Base-by-base conservation (phyloP, 805 yeast species). In the Teunomyces panamensis region DNA sequence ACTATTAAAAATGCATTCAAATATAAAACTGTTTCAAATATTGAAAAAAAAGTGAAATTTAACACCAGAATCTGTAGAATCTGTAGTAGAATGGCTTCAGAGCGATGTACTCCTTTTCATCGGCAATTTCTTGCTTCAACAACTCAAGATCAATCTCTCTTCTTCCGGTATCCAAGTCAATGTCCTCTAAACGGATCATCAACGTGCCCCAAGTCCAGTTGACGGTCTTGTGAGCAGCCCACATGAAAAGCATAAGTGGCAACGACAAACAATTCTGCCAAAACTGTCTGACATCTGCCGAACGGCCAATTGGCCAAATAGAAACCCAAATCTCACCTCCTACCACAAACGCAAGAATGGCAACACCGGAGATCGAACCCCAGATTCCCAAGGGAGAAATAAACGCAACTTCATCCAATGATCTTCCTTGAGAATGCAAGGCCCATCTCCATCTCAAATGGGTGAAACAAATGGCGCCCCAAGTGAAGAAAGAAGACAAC, bases 221-320 rank as follows among this genome's bases (percentile, higher is more conserved):
- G 45, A 52, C 54, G 43, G 69, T 62, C 55, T 74, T 77, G 64
- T 78, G 78, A 13, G 64, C 65, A 29, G 71, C 41, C 63, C 73
- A 77, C 48, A 80, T 66, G 1, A 72, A 55, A 30, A 81, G 49
- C 64, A 77, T 69, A 30, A 62, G 51, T n/a, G 65, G 65, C 55
- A 62, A 56, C 10, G 64, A 59, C 50, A 79, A 60, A 64, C 81
- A 80, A 49, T 74, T 64, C 57, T 79, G 69, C 70, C 81, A 79
- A 64, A 81, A 81, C 4, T 61, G 62, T 29, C 55, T 57, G 9
- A 70, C 75, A 49, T 46, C 55, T 13, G 73, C 65, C 14, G 53
- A 46, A 8, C 30, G 28, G 11, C 64, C 70, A 42, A 64, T 61
- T 33, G 77, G 77, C 59, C 59, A 71, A 45, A 71, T 56, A 2